Evolutionary conservation across 2,329 filamentous ascomycete species (phyloP).

Genomic region (Coniochaeta hoffmannii): DNA sequence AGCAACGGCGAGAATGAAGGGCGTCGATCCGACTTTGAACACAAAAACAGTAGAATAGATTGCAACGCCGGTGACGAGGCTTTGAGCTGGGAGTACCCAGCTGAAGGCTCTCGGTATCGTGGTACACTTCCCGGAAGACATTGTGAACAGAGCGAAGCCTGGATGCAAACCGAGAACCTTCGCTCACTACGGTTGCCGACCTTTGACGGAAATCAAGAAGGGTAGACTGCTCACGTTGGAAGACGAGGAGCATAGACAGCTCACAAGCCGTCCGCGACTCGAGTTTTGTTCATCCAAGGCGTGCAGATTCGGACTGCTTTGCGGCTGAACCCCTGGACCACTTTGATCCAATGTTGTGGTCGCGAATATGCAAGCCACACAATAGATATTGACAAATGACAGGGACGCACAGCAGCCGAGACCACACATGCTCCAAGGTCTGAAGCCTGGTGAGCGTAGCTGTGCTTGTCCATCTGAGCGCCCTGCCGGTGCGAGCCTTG

Average conservation of each 20-base stretch:
- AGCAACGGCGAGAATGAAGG: constrained; percentile 13
- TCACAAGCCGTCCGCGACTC: neutral
- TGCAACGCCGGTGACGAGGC: constrained; percentile 11
- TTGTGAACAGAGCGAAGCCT: neutral
- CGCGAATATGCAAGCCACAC: neutral
- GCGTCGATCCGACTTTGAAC: constrained; percentile 8
- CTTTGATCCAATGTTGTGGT: constrained; percentile 2
- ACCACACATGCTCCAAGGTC: neutral
- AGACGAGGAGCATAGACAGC: neutral
- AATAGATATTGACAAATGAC: neutral
- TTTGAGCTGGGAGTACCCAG: constrained; percentile 14
- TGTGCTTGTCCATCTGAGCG: neutral
- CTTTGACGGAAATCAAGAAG: neutral
- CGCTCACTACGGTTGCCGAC: neutral
- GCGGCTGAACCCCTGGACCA: constrained; percentile 1
- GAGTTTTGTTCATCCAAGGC: neutral
- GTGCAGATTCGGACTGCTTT: constrained; percentile 2
- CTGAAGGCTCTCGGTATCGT: constrained; percentile 10
- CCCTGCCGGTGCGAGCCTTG: neutral
- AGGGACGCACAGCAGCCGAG: neutral
- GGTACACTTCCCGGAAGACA: constrained; percentile 5
- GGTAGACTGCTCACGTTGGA: neutral
- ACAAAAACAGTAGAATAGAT: constrained; percentile 15
- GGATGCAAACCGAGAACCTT: neutral
- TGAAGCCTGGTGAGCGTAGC: neutral